Evolutionary conservation across 1,284 basidiomycete species (phyloP).

Genomic region (Flammula alnicola): DNA sequence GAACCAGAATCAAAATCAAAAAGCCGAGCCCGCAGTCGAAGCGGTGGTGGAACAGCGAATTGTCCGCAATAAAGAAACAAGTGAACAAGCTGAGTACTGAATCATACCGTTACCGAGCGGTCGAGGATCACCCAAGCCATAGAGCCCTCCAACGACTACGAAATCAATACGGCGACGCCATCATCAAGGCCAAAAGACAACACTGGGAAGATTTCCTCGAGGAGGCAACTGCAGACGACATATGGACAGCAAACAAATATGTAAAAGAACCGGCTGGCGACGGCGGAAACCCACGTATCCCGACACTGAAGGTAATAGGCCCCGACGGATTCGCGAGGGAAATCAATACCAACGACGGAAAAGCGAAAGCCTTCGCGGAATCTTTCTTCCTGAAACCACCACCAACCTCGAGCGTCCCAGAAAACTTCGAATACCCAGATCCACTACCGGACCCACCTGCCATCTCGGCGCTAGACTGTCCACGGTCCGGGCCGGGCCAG

Average conservation of each 20-base stretch:
- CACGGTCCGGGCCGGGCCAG: too few relatives aligned
- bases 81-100: conserved; percentile 20
- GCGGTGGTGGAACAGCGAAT: conserved; percentile 36
- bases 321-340: too few relatives aligned
- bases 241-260: conserved; percentile 27
- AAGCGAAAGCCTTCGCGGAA: not conserved
- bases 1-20: conserved; percentile 23
- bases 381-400: not conserved
- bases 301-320: conserved; percentile 12
- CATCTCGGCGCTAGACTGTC: too few relatives aligned
- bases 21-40: conserved; percentile 27
- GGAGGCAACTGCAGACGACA: conserved; percentile 18
- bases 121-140: conserved; percentile 26
- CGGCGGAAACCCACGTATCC: conserved; percentile 16
- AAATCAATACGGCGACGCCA: conserved; percentile 27
- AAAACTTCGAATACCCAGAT: not conserved
- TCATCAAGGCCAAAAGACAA: conserved; percentile 26
- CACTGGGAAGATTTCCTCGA: conserved; percentile 36
- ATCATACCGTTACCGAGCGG: conserved; percentile 17
- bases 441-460: too few relatives aligned
- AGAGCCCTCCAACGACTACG: conserved; percentile 2
- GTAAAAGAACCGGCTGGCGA: conserved; percentile 13
- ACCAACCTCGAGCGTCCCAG: too few relatives aligned
- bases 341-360: not conserved
- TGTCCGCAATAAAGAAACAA: conserved; percentile 15